A percentile compares a stretch with the other conserved stretches of the same genome.
phyloP scores from a whole-genome alignment of 208 protist genomes.

The Naegleria gruberi region DNA sequence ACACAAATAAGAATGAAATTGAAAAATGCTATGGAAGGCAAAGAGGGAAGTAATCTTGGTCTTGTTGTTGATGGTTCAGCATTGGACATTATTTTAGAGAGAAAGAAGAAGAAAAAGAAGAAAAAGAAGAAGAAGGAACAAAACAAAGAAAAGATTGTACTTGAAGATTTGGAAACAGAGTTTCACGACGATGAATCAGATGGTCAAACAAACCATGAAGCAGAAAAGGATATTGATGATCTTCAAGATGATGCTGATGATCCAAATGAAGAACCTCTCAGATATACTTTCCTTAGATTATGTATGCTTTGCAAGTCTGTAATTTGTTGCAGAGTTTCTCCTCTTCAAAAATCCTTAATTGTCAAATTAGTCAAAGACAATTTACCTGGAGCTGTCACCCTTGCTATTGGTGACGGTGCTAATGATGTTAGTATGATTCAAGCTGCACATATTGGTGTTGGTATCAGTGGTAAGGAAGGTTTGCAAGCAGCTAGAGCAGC shows the following conservation, averaged over 20 bases:
- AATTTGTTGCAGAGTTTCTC: slow-evolving; percentile 84
- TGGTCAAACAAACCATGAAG: not conserved
- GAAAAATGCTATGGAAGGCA: not conserved
- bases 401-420: slow-evolving; percentile 52
- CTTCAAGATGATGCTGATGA: not conserved
- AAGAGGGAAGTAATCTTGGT: not conserved
- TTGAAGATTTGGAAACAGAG: not conserved
- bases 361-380: slow-evolving; percentile 59
- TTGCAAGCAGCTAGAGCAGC: slow-evolving; percentile 53
- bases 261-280: not conserved
- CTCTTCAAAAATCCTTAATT: slow-evolving; percentile 78
- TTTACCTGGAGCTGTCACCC: not conserved
- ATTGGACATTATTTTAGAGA: slow-evolving; percentile 6
- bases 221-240: not conserved
- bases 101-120: not conserved
- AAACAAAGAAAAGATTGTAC: not conserved
- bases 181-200: not conserved
- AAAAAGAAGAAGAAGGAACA: not conserved
- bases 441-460: slow-evolving; percentile 61
- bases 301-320: slow-evolving; percentile 51
- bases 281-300: not conserved
- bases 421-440: slow-evolving; percentile 69
- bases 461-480: slow-evolving; percentile 63
- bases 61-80: not conserved
- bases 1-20: not conserved